These are phyloP conservation scores for Ganoderma meredithae DNA, from an alignment of 1,284 basidiomycete genomes.

Conservation along the genomic window DNA sequence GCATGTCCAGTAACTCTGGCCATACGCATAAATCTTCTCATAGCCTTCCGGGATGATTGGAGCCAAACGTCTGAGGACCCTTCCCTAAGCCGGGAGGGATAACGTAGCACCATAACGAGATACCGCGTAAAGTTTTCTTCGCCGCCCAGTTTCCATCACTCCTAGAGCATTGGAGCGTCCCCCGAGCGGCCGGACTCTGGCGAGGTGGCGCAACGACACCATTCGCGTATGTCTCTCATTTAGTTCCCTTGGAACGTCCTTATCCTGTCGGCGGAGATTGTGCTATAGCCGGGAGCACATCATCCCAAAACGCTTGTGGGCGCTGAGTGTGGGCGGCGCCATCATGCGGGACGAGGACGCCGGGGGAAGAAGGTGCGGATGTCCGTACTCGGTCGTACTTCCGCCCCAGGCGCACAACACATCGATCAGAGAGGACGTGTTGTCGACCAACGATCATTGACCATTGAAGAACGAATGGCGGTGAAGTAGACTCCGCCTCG, in stretches of 20 bases:
- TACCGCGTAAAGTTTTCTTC: not conserved
- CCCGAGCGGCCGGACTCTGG: not conserved
- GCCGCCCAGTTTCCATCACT: conserved; percentile 4
- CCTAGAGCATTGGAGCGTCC: not conserved
- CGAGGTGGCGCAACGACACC: not conserved
- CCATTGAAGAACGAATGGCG: not conserved
- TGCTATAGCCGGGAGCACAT: not conserved
- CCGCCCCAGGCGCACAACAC: not conserved
- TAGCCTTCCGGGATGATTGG: not conserved
- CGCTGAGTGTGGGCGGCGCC: conserved; percentile 1
- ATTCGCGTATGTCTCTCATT: not conserved
- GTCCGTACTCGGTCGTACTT: not conserved
- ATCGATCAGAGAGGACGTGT: not conserved
- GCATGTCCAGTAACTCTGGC: not conserved
- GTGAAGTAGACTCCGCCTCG: not conserved
- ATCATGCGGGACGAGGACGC: not conserved
- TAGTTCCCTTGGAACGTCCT: not conserved
- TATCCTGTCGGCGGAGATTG: not conserved
- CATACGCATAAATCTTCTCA: not conserved
- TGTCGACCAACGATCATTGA: not conserved
- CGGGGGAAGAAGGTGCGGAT: not conserved
- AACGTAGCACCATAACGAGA: not conserved
- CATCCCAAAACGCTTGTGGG: not conserved
- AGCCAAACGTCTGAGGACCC: not conserved
- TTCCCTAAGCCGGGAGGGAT: not conserved